A percentile compares a stretch with the other conserved stretches of the same genome.
Evolutionary conservation across 176 grass and related monocot species (phyloP).

Genomic region (Cymbopogon citratus): DNA sequence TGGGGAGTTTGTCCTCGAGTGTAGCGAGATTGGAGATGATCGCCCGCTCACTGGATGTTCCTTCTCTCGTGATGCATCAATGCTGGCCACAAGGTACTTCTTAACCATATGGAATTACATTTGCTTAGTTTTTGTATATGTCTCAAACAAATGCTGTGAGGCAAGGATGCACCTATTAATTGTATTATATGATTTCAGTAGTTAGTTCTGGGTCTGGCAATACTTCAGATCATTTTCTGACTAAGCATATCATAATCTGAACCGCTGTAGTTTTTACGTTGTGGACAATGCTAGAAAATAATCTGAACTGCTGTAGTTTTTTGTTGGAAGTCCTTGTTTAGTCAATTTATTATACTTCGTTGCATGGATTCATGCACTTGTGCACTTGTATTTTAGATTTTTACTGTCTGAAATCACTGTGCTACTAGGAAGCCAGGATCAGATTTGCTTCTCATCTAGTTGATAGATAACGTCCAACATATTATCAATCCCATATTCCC

Average conservation of each 20-base stretch:
- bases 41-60: slow-evolving; percentile 81
- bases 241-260: background rate
- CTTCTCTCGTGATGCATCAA: slow-evolving; percentile 60
- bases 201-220: background rate
- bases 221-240: background rate
- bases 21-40: slow-evolving; percentile 89
- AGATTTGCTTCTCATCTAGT: background rate
- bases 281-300: slow-evolving; percentile 1
- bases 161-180: background rate
- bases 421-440: background rate
- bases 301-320: background rate
- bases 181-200: background rate
- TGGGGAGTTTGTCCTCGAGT: slow-evolving; percentile 63
- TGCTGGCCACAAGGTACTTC: slow-evolving; percentile 80
- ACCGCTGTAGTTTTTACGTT: background rate
- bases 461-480: background rate
- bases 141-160: background rate
- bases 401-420: background rate
- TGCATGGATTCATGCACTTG: background rate
- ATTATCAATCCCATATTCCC: background rate
- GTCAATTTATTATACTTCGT: background rate
- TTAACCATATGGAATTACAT: background rate
- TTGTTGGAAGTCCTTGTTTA: background rate
- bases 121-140: background rate
- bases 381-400: background rate